Conservation (phyloP, 2,329 filamentous ascomycete species). For the Colletotrichum zoysiae region DNA sequence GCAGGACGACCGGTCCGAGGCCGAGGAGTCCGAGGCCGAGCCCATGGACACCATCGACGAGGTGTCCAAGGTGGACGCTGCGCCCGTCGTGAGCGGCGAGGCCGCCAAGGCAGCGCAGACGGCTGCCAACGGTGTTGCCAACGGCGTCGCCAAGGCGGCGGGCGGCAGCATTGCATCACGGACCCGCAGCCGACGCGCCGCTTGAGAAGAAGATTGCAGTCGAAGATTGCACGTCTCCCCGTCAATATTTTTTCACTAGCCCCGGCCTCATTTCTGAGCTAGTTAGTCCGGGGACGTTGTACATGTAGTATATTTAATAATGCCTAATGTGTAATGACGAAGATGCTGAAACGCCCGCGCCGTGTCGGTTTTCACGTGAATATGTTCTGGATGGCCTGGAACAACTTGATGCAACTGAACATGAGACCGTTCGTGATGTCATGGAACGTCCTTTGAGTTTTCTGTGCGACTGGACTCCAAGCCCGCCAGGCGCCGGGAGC, state of each 20-base stretch:
- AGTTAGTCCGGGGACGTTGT: background rate
- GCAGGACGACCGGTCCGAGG: constrained; percentile 69
- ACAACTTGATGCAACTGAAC: background rate
- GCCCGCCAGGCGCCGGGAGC: constrained; percentile 1
- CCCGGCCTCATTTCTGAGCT: background rate
- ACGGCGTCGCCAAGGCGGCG: constrained; percentile 23
- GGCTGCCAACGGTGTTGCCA: constrained; percentile 29
- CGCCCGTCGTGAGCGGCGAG: constrained; percentile 22
- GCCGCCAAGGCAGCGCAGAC: constrained; percentile 1
- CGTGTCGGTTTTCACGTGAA: background rate
- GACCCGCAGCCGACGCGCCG: constrained; percentile 33
- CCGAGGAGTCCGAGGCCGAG: constrained; percentile 64
- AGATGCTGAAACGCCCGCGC: background rate
- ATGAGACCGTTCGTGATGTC: background rate
- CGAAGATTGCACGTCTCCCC: too few species aligned
- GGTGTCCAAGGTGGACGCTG: constrained; percentile 30
- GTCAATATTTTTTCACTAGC: too few species aligned
- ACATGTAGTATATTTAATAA: constrained; percentile 22
- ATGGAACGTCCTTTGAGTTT: background rate
- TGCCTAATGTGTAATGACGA: constrained; percentile 28
- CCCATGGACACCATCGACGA: constrained; percentile 38
- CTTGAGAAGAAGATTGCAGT: background rate
- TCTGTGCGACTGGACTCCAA: background rate
- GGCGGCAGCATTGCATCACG: constrained; percentile 1
- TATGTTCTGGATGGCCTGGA: background rate